phyloP scores from a whole-genome alignment of 306 rosid species.

The Corylus avellana region DNA sequence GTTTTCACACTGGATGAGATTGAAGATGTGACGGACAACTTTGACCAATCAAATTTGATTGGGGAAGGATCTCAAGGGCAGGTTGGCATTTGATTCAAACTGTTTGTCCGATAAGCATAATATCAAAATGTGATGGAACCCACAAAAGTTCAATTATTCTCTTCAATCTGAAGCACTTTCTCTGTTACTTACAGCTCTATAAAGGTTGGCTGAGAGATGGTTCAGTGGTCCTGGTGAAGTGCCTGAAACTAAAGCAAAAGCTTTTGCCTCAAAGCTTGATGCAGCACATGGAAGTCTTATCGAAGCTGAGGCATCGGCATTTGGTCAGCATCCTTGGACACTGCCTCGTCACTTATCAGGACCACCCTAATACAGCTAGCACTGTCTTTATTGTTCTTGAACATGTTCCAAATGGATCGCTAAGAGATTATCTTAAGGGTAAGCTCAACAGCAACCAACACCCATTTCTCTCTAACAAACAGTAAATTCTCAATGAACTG shows the following conservation, averaged over 20 bases:
- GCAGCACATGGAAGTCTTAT: constrained; percentile 55
- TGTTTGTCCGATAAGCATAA: constrained; percentile 8
- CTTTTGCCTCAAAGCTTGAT: constrained; percentile 35
- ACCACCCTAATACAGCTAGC: constrained; percentile 50
- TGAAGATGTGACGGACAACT: constrained; percentile 75
- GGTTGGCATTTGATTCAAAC: constrained; percentile 41
- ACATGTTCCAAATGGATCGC: constrained; percentile 53
- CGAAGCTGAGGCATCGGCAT: constrained; percentile 73
- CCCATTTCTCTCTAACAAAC: neutral
- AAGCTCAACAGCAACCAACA: neutral
- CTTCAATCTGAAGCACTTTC: constrained; percentile 5
- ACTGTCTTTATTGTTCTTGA: constrained; percentile 64
- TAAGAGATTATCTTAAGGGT: constrained; percentile 71
- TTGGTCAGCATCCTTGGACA: constrained; percentile 89
- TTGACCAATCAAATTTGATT: constrained; percentile 55
- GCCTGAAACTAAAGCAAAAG: constrained; percentile 58
- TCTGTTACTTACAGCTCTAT: constrained; percentile 50
- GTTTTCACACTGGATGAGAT: constrained; percentile 77
- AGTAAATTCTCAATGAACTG: neutral
- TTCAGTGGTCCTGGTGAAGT: constrained; percentile 54
- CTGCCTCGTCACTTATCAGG: constrained; percentile 50
- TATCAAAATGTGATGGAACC: constrained; percentile 28
- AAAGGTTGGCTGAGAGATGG: constrained; percentile 73
- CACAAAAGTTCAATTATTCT: constrained; percentile 5
- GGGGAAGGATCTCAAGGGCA: constrained; percentile 63